Evolutionary conservation across 306 rosid genomes (phyloP), one percentile per base, ranked within the genome.

Genomic region (Sicyos edulis): DNA sequence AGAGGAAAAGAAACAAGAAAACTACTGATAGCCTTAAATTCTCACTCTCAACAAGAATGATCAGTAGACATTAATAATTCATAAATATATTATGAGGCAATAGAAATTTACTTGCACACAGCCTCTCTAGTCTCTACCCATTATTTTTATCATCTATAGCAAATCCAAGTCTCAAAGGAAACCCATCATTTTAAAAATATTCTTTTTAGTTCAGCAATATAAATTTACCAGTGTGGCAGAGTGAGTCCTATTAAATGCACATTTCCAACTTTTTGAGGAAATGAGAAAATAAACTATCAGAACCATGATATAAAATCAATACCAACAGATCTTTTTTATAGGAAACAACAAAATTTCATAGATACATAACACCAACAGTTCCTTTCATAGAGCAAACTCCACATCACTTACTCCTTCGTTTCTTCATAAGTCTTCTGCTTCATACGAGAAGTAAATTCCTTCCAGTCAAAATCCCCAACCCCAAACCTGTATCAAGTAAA

Each of bases 391-490:
- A 52, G 78, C 51, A 71, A 42, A 51, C 54, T 51, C 50, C 29
- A 79, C n/a, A 77, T 75, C 34, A 12, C 19, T 57, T 91, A 93
- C 99, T 85, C 93, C 77, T 77, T 89, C 76, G 89, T 88, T 84
- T 93, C 99, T 77, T 91, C 95, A 40, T 78, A 81, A 21, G 99
- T 86, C 87, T 93, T 93, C 83, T 86, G 96, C 81, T 91, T 93
- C 95, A 91, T 82, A 82, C 99, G 96, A 56, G 85, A 75, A 52
- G 85, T 73, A 81, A 88, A 93, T 80, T 93, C 97, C 82, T 85
- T 86, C 99, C 99, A 91, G 80, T 93, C 96, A 82, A 80, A 91
- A 74, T 93, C 86, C 75, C 96, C 99, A 60, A 87, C 88, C 58
- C 99, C 99, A 75, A 88, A 90, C 92, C 97, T 95, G 91, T 49